Evolutionary conservation across 345 rosid species (phyloP).

Genomic region (Litchi chinensis): DNA sequence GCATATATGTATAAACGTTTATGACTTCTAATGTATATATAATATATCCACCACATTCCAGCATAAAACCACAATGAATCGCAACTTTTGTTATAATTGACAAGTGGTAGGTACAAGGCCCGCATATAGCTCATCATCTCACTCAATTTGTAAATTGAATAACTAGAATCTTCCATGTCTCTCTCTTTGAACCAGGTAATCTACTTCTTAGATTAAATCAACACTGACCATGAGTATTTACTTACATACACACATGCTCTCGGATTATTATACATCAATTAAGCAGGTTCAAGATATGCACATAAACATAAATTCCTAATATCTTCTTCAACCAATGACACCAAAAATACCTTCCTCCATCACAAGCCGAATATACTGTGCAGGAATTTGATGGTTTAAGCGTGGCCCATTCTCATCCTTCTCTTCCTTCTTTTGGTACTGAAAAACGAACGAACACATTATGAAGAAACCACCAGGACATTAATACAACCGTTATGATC

Average conservation of each 20-base stretch:
- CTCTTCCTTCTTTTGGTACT: slow-evolving; percentile 38
- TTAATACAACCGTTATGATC: not conserved
- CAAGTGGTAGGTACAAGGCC: not conserved
- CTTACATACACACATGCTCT: not conserved
- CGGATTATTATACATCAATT: not conserved
- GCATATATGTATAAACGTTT: slow-evolving; percentile 18
- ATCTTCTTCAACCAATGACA: not conserved
- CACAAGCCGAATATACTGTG: slow-evolving; percentile 51
- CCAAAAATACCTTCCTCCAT: slow-evolving; percentile 47
- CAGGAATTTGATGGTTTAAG: slow-evolving; percentile 51
- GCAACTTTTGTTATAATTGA: not conserved
- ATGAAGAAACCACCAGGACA: slow-evolving; percentile 5
- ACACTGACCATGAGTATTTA: not conserved
- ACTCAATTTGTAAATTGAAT: not conserved
- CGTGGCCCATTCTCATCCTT: slow-evolving; percentile 26
- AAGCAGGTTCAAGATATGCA: not conserved
- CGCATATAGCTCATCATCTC: not conserved
- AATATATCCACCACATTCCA: not conserved
- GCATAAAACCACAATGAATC: not conserved
- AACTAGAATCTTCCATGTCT: not conserved
- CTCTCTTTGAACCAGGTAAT: not conserved
- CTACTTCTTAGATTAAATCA: not conserved
- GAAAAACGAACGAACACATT: slow-evolving; percentile 20
- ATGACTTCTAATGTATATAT: not conserved
- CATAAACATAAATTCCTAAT: not conserved